Percentiles rank a stretch among this genome's conserved stretches.
These are phyloP conservation scores for Hanseniaspora uvarum DNA, from an alignment of 1,139 yeast genomes.

Conservation along the genomic window DNA sequence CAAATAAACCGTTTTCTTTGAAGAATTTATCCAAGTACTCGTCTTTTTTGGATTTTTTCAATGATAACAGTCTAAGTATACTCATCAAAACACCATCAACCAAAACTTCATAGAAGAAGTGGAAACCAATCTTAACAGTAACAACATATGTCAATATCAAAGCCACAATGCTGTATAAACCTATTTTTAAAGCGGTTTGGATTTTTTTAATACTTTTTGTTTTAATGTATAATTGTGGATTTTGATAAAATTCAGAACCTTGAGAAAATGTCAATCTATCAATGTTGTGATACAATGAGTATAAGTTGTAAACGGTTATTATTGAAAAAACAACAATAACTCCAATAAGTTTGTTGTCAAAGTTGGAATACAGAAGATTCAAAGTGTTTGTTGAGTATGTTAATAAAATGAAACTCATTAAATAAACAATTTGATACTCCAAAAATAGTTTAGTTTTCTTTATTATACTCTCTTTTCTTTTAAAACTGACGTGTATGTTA, in stretches of 20 bases:
- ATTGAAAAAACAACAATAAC: conserved; percentile 31
- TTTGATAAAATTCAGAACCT: conserved; percentile 32
- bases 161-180: conserved; percentile 22
- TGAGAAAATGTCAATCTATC: conserved; percentile 46
- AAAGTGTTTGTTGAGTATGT: not conserved
- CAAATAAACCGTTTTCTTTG: conserved; percentile 6
- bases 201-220: not conserved
- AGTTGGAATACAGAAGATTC: not conserved
- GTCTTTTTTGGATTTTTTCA: not conserved
- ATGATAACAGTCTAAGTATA: not conserved
- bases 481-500: conserved; percentile 41
- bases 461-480: conserved; percentile 45
- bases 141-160: conserved; percentile 20
- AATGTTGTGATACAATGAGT: conserved; percentile 49
- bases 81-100: conserved; percentile 2
- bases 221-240: conserved; percentile 32
- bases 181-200: conserved; percentile 20
- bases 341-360: conserved; percentile 5
- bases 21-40: conserved; percentile 6
- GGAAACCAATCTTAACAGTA: conserved; percentile 20
- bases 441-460: conserved; percentile 20
- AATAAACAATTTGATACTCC: conserved; percentile 40
- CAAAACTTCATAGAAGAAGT: conserved; percentile 6
- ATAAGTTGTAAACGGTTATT: conserved; percentile 43
- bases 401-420: conserved; percentile 47